Conservation (phyloP, 768 basidiomycete genomes). For the Leccinum incarnatum region DNA sequence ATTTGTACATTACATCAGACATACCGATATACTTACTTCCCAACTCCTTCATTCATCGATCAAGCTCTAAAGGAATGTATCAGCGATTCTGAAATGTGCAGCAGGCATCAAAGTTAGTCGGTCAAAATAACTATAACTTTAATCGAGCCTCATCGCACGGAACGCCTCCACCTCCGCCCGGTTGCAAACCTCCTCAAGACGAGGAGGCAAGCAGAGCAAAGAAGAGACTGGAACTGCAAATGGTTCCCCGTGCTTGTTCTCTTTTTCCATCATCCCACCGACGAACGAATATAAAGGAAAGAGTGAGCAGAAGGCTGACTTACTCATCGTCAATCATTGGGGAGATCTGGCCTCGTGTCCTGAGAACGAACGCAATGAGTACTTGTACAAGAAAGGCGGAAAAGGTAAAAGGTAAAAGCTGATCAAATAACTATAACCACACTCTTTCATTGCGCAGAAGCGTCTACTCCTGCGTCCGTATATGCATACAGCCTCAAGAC, state of each 20-base stretch:
- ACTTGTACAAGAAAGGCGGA: neutral
- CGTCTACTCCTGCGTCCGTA: conserved; percentile 35
- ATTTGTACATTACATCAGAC: conserved; percentile 9
- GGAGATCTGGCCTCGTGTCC: neutral
- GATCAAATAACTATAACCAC: conserved; percentile 39
- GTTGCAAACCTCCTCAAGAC: conserved; percentile 31
- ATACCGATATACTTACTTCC: conserved; percentile 1
- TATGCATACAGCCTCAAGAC: conserved; percentile 35
- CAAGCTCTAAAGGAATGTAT: conserved; percentile 4
- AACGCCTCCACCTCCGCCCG: conserved; percentile 23
- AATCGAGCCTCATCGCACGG: conserved; percentile 16
- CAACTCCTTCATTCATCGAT: conserved; percentile 5
- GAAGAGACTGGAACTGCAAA: conserved; percentile 23
- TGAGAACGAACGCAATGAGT: conserved; percentile 11
- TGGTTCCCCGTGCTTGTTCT: conserved; percentile 24
- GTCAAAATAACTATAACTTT: conserved; percentile 36
- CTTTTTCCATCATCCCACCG: conserved; percentile 29
- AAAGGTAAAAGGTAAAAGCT: neutral
- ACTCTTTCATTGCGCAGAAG: conserved; percentile 33
- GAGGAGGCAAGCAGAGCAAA: conserved; percentile 18
- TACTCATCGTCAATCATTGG: conserved; percentile 1
- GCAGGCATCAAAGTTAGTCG: neutral
- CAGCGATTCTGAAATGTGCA: neutral
- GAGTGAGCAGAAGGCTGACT: neutral
- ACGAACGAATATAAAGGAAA: neutral